Evolutionary conservation across 83 land plant genomes (phyloP).

Genomic region (Picea mariana): DNA sequence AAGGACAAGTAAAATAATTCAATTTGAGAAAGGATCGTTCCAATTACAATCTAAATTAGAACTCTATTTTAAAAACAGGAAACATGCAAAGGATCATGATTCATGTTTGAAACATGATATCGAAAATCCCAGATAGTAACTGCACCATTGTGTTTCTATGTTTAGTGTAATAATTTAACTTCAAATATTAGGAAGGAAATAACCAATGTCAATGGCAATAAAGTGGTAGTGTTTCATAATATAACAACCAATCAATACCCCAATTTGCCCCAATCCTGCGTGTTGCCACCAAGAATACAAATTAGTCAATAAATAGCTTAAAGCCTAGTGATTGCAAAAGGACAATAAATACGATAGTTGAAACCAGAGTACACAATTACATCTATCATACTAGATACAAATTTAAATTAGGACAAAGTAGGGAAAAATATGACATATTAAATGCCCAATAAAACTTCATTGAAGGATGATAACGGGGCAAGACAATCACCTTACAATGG

Average conservation of each 20-base stretch:
- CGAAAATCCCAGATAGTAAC: not conserved
- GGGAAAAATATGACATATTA: no score
- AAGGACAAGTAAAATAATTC: not conserved
- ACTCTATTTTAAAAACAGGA: not conserved
- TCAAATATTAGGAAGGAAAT: not conserved
- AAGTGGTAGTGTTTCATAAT: constrained; percentile 46
- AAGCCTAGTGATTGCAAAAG: not conserved
- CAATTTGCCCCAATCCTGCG: constrained; percentile 50
- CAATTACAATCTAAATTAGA: not conserved
- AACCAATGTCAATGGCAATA: constrained; percentile 41
- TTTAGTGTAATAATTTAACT: not conserved
- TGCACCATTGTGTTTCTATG: not conserved
- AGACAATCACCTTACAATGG: constrained; percentile 40
- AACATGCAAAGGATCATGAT: not conserved
- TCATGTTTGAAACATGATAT: not conserved
- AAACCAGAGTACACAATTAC: no score
- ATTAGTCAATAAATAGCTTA: not conserved
- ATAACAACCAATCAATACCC: constrained; percentile 50
- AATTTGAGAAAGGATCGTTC: not conserved
- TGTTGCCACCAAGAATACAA: not conserved
- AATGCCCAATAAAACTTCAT: no score
- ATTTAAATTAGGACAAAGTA: no score
- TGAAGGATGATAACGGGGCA: not conserved
- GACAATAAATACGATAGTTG: no score
- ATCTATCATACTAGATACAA: not conserved